Conservation (phyloP, 306 rosid species). For the Pterocarpus macrocarpus region DNA sequence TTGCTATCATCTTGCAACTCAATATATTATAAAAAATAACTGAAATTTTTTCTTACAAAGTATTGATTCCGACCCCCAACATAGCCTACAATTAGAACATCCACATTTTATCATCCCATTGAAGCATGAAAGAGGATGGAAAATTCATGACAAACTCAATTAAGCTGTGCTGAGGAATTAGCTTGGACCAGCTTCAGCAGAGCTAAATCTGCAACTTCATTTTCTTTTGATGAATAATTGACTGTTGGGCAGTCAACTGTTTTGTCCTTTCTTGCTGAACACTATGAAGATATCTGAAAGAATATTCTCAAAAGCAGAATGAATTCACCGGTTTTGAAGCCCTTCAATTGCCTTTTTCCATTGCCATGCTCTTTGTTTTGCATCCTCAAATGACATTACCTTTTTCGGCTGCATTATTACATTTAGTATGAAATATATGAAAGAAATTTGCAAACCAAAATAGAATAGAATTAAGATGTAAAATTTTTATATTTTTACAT, state of each 20-base stretch:
- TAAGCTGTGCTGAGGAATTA: slow-evolving; percentile 48
- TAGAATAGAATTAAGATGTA: background rate
- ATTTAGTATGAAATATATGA: slow-evolving; percentile 44
- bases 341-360: slow-evolving; percentile 99
- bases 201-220: slow-evolving; percentile 52
- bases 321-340: slow-evolving; percentile 89
- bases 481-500: background rate
- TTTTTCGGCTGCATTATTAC: slow-evolving; percentile 84
- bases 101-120: slow-evolving; percentile 53
- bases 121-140: slow-evolving; percentile 53
- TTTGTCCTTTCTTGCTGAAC: slow-evolving; percentile 58
- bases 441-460: background rate
- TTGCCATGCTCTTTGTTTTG: slow-evolving; percentile 91
- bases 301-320: slow-evolving; percentile 52
- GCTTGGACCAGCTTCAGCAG: slow-evolving; percentile 51
- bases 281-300: slow-evolving; percentile 53
- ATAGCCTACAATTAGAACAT: slow-evolving; percentile 56
- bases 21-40: slow-evolving; percentile 46
- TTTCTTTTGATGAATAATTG: slow-evolving; percentile 58
- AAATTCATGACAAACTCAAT: slow-evolving; percentile 46
- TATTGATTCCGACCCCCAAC: slow-evolving; percentile 60
- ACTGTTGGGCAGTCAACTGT: slow-evolving; percentile 48
- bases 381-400: slow-evolving; percentile 87
- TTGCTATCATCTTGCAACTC: slow-evolving; percentile 45
- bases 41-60: slow-evolving; percentile 49